These are phyloP conservation scores for Tuber microsphaerosporum DNA, from an alignment of 495 filamentous ascomycete genomes.

Conservation along the genomic window DNA sequence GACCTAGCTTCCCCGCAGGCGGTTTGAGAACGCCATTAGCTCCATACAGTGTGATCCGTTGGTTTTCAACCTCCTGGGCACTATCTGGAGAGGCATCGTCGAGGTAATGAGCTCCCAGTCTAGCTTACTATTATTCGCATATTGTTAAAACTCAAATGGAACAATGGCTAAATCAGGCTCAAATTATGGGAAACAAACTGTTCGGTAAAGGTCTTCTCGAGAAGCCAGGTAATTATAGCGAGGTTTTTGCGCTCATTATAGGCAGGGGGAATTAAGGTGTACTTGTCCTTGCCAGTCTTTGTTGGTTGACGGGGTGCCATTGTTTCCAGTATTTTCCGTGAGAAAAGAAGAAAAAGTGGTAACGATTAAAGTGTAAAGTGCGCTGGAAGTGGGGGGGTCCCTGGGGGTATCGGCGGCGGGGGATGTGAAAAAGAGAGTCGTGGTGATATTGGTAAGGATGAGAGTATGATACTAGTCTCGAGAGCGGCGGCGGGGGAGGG, in stretches of 20 bases:
- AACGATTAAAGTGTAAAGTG: no score
- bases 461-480: no score
- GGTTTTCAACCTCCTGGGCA: constrained; percentile 78
- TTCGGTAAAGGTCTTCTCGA: constrained; percentile 82
- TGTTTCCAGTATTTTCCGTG: constrained; percentile 9
- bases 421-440: no score
- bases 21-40: constrained; percentile 66
- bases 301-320: constrained; percentile 46
- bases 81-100: constrained; percentile 97
- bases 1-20: constrained; percentile 86
- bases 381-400: no score
- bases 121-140: constrained; percentile 57
- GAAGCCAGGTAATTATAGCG: constrained; percentile 88
- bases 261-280: constrained; percentile 92
- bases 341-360: not conserved
- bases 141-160: not conserved
- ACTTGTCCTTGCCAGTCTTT: constrained; percentile 56
- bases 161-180: not conserved
- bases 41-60: constrained; percentile 76
- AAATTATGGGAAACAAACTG: constrained; percentile 49
- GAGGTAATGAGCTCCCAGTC: constrained; percentile 91
- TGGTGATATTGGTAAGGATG: no score
- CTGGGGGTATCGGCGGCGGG: no score
- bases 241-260: constrained; percentile 98
- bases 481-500: no score